Percentiles rank a stretch among this genome's conserved stretches.
These are phyloP conservation scores for Schizochytrium sp. DNA, from an alignment of 108 stramenopile species.

Conservation along the genomic window DNA sequence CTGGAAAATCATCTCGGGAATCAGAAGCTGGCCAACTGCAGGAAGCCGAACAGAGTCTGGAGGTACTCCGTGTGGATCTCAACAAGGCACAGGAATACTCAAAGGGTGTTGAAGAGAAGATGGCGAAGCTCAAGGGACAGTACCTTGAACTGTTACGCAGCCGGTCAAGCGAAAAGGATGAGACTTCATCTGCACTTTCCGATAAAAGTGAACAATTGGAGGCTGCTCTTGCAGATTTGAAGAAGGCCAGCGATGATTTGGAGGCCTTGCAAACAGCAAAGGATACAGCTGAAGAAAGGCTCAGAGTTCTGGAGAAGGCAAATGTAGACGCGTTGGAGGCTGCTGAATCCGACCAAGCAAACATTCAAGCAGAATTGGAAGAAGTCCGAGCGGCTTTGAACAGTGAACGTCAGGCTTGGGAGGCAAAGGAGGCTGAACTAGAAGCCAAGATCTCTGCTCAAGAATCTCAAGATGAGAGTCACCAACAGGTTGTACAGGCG, in stretches of 20 bases:
- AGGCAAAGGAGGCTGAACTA: too few species aligned
- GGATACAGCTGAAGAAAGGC: neutral
- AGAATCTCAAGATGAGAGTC: too few species aligned
- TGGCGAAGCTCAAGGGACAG: constrained; percentile 32
- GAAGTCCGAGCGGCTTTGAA: too few species aligned
- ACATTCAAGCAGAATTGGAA: too few species aligned
- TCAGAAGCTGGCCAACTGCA: neutral
- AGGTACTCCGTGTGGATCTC: neutral
- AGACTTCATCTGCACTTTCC: neutral
- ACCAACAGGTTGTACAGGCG: too few species aligned
- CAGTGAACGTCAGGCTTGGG: too few species aligned
- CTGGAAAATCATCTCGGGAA: neutral
- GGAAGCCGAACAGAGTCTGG: neutral
- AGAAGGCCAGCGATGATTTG: neutral
- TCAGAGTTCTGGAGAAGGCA: neutral
- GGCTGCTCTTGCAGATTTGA: constrained; percentile 7
- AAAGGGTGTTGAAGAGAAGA: neutral
- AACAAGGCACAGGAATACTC: neutral
- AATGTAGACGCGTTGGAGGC: too few species aligned
- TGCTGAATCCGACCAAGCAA: too few species aligned
- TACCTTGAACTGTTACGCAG: neutral
- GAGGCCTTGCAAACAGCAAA: neutral
- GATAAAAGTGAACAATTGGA: neutral
- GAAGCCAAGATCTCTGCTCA: too few species aligned
- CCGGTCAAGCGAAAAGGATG: neutral